Base-by-base conservation (phyloP, 495 filamentous ascomycete genomes). In the Penicillium manginii region DNA sequence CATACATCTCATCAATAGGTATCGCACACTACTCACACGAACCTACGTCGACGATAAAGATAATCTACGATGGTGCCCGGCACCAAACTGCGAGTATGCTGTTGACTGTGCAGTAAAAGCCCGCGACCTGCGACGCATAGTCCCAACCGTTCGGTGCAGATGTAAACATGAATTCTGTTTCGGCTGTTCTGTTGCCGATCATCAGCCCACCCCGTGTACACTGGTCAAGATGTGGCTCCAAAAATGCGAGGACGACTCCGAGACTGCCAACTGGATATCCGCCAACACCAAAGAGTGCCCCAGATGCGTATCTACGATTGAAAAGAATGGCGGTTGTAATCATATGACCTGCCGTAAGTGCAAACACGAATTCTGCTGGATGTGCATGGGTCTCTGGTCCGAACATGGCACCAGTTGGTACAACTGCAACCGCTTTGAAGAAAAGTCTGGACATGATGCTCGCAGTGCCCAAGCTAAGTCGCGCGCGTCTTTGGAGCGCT, bases 371-470 rank as follows among this genome's bases (percentile, higher is more conserved):
- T 98, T 98, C 67, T 98, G 94, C 79, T 98, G 94, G 94, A 97
- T 98, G 86, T 98, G 94, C 72, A 98, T 98, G 94, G 94, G 94
- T 1, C 78, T 96, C 9, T 98, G 94, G 94, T 92, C 91, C 2
- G 94, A 98, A 71, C 94, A 98, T 67, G 94, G 94, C 55, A 98
- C 94, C n/a, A 97, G 92, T 76, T 98, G 94, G 94, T 98, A 98
- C 76, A 98, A 96, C 71, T 98, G 94, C 83, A 98, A 96, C 66
- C 81, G 94, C 6, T 98, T 89, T 68, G 94, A 98, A 69, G 94
- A 98, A 75, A 97, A 91, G 78, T 96, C 91, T 52, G 94, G 96
- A 0, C 81, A 82, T 0, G 94, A 97, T 40, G 94, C 93, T 4
- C 83, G 96, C 15, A 90, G 93, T 65, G 91, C 89, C 3, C 96